Percentiles rank a stretch among this genome's conserved stretches.
These are phyloP conservation scores for Fraxinus angustifolia DNA, from an alignment of 305 asterid species.

Conservation along the genomic window DNA sequence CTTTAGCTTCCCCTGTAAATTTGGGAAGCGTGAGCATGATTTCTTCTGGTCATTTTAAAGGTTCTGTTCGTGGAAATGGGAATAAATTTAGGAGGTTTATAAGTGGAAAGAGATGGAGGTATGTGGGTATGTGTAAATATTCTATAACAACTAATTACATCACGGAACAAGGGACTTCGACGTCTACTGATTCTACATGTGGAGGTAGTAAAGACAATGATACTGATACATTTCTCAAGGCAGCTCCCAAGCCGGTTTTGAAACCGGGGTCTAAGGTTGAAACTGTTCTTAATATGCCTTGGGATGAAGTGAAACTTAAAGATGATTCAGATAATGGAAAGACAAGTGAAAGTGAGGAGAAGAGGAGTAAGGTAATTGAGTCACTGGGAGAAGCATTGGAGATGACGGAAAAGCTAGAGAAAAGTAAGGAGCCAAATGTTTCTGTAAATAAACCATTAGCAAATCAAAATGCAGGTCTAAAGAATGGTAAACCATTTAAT, in stretches of 20 bases:
- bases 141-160: conserved; percentile 68
- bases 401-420: conserved; percentile 84
- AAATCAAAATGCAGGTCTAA: conserved; percentile 36
- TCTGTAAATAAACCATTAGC: conserved; percentile 41
- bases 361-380: conserved; percentile 64
- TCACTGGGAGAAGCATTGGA: conserved; percentile 84
- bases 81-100: conserved; percentile 47
- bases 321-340: conserved; percentile 38
- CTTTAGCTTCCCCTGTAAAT: conserved; percentile 84
- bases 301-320: conserved; percentile 38
- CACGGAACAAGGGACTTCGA: conserved; percentile 70
- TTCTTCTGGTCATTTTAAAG: conserved; percentile 70
- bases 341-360: conserved; percentile 41
- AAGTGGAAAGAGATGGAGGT: conserved; percentile 65
- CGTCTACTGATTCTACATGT: conserved; percentile 68
- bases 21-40: conserved; percentile 74
- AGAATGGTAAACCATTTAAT: conserved; percentile 49
- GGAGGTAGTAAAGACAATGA: conserved; percentile 46
- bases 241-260: conserved; percentile 82
- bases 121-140: conserved; percentile 76
- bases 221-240: conserved; percentile 60
- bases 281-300: conserved; percentile 34
- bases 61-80: conserved; percentile 51
- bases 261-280: conserved; percentile 48
- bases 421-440: conserved; percentile 41